A percentile compares a stretch with the other conserved stretches of the same genome.
These are phyloP conservation scores for Cordyceps cicadae DNA, from an alignment of 2,329 filamentous ascomycete genomes.

Conservation along the genomic window DNA sequence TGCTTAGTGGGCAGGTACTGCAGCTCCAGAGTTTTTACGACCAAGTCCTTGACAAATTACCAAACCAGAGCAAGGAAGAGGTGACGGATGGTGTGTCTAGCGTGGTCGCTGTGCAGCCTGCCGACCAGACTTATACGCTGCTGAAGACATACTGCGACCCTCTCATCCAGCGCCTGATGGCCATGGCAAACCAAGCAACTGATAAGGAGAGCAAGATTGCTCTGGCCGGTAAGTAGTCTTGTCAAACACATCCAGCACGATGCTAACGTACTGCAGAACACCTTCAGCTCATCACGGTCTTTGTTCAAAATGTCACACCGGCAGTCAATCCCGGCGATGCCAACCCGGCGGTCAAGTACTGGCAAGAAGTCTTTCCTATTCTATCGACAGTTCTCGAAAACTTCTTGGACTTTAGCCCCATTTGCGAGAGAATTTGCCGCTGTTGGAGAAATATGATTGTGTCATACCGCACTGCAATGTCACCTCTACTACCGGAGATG, in stretches of 20 bases:
- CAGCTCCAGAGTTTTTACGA: constrained; percentile 92
- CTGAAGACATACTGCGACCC: constrained; percentile 93
- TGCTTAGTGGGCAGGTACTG: constrained; percentile 73
- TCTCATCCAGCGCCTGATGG: constrained; percentile 75
- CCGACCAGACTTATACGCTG: constrained; percentile 70
- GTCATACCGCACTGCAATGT: constrained; percentile 84
- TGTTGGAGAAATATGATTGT: constrained; percentile 98
- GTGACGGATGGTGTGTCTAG: constrained; percentile 91
- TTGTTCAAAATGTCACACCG: constrained; percentile 70
- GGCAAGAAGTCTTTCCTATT: constrained; percentile 85
- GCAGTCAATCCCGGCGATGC: constrained; percentile 62
- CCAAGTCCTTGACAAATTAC: constrained; percentile 77
- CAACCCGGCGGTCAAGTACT: constrained; percentile 92
- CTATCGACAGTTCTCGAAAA: constrained; percentile 79
- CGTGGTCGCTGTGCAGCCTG: constrained; percentile 79
- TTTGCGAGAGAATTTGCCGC: constrained; percentile 86
- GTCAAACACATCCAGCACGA: too few relatives aligned
- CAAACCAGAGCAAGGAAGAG: constrained; percentile 83
- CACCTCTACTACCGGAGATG: constrained; percentile 73
- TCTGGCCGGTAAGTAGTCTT: constrained; percentile 59
- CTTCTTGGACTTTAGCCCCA: constrained; percentile 77
- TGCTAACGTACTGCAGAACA: constrained; percentile 50
- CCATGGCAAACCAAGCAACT: constrained; percentile 75
- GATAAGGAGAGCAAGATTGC: constrained; percentile 77
- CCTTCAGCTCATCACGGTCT: constrained; percentile 83